A percentile compares a stretch with the other conserved stretches of the same genome.
These are phyloP conservation scores for Tieghemostelium lacteum DNA, from an alignment of 78 protist species.

Conservation along the genomic window DNA sequence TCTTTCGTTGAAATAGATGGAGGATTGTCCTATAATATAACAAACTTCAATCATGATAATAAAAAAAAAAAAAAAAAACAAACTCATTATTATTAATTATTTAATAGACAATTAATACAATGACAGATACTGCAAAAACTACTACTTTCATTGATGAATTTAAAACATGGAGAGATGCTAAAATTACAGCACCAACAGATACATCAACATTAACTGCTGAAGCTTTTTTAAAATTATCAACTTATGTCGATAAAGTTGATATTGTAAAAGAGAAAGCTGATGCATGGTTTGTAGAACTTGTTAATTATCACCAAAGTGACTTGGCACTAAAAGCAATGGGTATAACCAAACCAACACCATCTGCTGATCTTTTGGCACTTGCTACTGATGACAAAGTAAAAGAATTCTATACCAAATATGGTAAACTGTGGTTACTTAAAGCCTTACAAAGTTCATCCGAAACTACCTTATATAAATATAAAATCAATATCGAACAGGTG, in stretches of 20 bases:
- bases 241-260: background rate
- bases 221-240: background rate
- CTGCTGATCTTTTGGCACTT: background rate
- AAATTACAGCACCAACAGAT: background rate
- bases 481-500: background rate
- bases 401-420: background rate
- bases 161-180: background rate
- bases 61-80: too few relatives aligned
- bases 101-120: background rate
- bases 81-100: too few relatives aligned
- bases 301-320: slow-evolving; percentile 7
- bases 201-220: background rate
- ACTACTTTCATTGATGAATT: background rate
- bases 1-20: too few relatives aligned
- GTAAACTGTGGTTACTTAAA: background rate
- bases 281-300: slow-evolving; percentile 1
- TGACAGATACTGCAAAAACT: background rate
- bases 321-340: slow-evolving; percentile 17
- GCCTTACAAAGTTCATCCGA: background rate
- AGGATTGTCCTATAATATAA: too few relatives aligned
- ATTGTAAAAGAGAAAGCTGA: background rate
- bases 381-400: background rate
- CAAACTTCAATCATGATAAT: too few relatives aligned
- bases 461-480: background rate
- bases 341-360: slow-evolving; percentile 1